Conservation (phyloP, 106 monocot genomes). For the Dendrobium chrysotoxum region DNA sequence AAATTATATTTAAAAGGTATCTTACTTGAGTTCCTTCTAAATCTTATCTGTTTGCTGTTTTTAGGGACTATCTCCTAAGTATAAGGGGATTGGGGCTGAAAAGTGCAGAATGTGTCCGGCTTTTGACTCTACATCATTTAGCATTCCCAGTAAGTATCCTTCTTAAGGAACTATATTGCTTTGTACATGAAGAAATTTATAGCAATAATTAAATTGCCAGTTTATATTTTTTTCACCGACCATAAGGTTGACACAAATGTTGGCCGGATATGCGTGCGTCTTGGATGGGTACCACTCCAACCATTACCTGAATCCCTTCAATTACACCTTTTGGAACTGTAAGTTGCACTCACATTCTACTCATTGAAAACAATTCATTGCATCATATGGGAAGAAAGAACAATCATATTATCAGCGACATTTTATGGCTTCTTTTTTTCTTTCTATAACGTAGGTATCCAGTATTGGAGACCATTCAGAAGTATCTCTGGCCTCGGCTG, state of each 20-base stretch:
- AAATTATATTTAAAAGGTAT: neutral
- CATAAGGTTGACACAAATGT: slow-evolving; percentile 95
- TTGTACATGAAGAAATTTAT: neutral
- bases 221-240: neutral
- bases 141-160: slow-evolving; percentile 79
- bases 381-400: neutral
- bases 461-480: slow-evolving; percentile 62
- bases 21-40: neutral
- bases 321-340: slow-evolving; percentile 92
- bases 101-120: slow-evolving; percentile 95
- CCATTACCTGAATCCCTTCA: slow-evolving; percentile 95
- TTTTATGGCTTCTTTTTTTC: neutral
- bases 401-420: neutral
- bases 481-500: slow-evolving; percentile 27
- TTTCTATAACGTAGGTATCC: slow-evolving; percentile 59
- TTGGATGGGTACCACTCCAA: slow-evolving; percentile 99
- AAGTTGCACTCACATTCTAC: slow-evolving; percentile 11
- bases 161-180: neutral
- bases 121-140: slow-evolving; percentile 90
- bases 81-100: slow-evolving; percentile 90
- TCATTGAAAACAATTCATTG: slow-evolving; percentile 2
- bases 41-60: neutral
- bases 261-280: slow-evolving; percentile 89
- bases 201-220: neutral
- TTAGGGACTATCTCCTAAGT: slow-evolving; percentile 87